Conservation (phyloP, 1,284 basidiomycete genomes). For the Macrocybe sp. region DNA sequence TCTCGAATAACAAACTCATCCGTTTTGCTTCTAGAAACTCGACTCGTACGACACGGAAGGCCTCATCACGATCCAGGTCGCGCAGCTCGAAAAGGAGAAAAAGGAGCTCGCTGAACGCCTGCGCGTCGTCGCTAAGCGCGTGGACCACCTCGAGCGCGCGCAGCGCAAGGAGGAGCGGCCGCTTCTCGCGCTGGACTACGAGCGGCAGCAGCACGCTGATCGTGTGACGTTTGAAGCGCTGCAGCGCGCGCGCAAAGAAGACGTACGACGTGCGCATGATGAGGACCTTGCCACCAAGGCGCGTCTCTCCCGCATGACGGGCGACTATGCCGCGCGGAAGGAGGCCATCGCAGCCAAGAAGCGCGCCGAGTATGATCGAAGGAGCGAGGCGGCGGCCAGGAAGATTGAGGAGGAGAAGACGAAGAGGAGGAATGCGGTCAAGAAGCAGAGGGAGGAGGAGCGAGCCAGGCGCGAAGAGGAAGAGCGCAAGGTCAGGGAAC, state of each 20-base stretch:
- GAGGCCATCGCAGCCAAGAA: conserved; percentile 60
- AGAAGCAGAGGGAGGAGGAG: conserved; percentile 59
- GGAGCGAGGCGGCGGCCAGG: conserved; percentile 51
- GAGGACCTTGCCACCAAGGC: conserved; percentile 76
- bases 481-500: conserved; percentile 39
- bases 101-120: conserved; percentile 82
- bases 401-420: conserved; percentile 89
- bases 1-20: conserved; percentile 4
- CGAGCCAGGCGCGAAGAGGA: conserved; percentile 40
- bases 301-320: conserved; percentile 71
- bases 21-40: conserved; percentile 53
- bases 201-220: conserved; percentile 79
- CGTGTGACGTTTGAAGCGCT: conserved; percentile 64
- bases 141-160: conserved; percentile 95
- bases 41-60: conserved; percentile 85
- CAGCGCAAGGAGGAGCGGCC: conserved; percentile 93
- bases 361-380: conserved; percentile 68
- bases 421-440: conserved; percentile 54
- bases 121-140: conserved; percentile 82
- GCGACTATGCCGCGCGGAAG: conserved; percentile 67
- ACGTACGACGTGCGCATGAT: conserved; percentile 59
- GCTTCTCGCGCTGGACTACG: conserved; percentile 85
- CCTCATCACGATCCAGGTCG: conserved; percentile 89
- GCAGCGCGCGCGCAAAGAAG: conserved; percentile 60
- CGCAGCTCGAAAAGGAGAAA: conserved; percentile 97